Conservation (phyloP, 2,329 filamentous ascomycete species). For the Cladobotryum mycophilum region DNA sequence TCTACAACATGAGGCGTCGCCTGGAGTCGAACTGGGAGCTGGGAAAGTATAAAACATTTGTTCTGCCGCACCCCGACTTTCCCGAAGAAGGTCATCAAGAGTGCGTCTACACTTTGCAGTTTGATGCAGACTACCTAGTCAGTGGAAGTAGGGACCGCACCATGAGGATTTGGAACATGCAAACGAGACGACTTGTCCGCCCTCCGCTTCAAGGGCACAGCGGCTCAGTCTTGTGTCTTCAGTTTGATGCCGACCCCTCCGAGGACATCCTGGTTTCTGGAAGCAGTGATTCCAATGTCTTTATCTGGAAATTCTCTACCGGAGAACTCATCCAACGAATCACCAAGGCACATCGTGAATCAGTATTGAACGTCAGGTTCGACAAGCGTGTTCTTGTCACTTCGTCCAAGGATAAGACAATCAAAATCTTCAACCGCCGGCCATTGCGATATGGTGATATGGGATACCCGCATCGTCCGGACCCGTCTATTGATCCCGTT, state of each 20-base stretch:
- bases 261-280: slow-evolving; percentile 94
- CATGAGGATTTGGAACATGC: slow-evolving; percentile 83
- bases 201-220: slow-evolving; percentile 69
- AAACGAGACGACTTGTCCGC: slow-evolving; percentile 69
- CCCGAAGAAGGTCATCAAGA: slow-evolving; percentile 80
- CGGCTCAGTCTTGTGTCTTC: slow-evolving; percentile 87
- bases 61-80: slow-evolving; percentile 77
- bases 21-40: slow-evolving; percentile 89
- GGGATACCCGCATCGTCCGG: slow-evolving; percentile 38
- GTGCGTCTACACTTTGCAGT: slow-evolving; percentile 94
- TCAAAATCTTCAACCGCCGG: slow-evolving; percentile 89
- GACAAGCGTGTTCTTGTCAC: slow-evolving; percentile 89
- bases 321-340: slow-evolving; percentile 75
- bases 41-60: slow-evolving; percentile 77
- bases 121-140: slow-evolving; percentile 76
- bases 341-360: slow-evolving; percentile 73
- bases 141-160: slow-evolving; percentile 88
- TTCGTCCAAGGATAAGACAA: slow-evolving; percentile 93
- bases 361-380: slow-evolving; percentile 88
- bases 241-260: slow-evolving; percentile 82
- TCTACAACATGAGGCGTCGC: slow-evolving; percentile 80
- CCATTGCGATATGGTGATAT: slow-evolving; percentile 56
- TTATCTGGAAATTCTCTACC: slow-evolving; percentile 90
- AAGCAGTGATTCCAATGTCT: slow-evolving; percentile 85
- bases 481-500: slow-evolving; percentile 44